Conservation (phyloP, 345 rosid species). For the Gossypium australe region DNA sequence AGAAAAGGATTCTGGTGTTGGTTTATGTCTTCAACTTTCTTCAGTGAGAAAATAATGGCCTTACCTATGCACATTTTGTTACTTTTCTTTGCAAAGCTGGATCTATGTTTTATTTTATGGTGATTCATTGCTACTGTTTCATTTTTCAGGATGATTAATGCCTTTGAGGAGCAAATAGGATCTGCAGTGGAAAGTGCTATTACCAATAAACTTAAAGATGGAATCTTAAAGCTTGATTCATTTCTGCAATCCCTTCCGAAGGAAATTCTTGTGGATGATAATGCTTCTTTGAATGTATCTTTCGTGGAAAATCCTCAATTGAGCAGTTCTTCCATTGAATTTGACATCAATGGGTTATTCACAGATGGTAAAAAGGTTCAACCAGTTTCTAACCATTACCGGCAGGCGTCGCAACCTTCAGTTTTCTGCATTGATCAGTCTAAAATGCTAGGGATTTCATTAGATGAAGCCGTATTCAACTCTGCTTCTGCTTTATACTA, state of each 20-base stretch:
- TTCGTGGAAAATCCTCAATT: constrained; percentile 62
- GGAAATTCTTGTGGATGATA: constrained; percentile 82
- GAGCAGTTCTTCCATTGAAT: constrained; percentile 67
- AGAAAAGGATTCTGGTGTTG: neutral
- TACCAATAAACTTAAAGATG: constrained; percentile 62
- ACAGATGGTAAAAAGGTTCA: constrained; percentile 30
- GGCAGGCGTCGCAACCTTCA: constrained; percentile 34
- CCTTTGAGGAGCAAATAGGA: constrained; percentile 69
- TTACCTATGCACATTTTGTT: neutral
- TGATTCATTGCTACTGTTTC: constrained; percentile 14
- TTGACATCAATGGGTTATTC: constrained; percentile 82
- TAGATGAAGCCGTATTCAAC: constrained; percentile 79
- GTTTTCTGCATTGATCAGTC: constrained; percentile 50
- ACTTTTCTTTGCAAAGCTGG: neutral
- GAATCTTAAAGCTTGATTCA: constrained; percentile 68
- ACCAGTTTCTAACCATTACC: constrained; percentile 14
- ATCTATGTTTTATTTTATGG: neutral
- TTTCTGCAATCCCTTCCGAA: constrained; percentile 76
- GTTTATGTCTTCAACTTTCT: neutral
- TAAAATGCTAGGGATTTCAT: constrained; percentile 86
- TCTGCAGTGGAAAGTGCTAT: constrained; percentile 84
- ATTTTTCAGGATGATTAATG: constrained; percentile 71
- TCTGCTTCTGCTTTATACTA: constrained; percentile 89
- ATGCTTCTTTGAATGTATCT: constrained; percentile 82
- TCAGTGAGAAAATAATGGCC: neutral